phyloP scores from a whole-genome alignment of 805 yeast species.

The Saturnispora silvae region DNA sequence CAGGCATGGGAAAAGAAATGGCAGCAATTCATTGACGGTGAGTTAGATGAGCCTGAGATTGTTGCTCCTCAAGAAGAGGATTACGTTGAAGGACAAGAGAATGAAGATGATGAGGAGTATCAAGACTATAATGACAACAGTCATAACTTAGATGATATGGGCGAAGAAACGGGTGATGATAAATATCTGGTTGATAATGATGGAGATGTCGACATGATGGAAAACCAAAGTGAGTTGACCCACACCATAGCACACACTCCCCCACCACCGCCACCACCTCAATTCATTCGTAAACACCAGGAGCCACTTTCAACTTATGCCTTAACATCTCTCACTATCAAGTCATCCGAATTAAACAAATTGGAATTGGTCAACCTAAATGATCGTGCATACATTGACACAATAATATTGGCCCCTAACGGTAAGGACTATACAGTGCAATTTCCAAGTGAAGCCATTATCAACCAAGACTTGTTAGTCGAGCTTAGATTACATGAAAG shows the following conservation, averaged over 20 bases:
- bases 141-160: background rate
- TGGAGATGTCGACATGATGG: slow-evolving; percentile 2
- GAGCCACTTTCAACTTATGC: slow-evolving; percentile 20
- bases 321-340: slow-evolving; percentile 15
- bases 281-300: slow-evolving; percentile 16
- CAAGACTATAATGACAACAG: too few relatives aligned
- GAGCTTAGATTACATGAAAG: slow-evolving; percentile 33
- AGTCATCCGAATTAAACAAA: slow-evolving; percentile 1
- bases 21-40: slow-evolving; percentile 20
- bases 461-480: slow-evolving; percentile 34
- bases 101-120: background rate
- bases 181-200: slow-evolving; percentile 8
- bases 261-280: slow-evolving; percentile 9
- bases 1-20: slow-evolving; percentile 37
- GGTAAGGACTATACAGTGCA: slow-evolving; percentile 32
- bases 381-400: too few relatives aligned
- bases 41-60: background rate
- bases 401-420: slow-evolving; percentile 25
- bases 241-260: background rate
- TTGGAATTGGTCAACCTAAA: background rate
- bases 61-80: background rate
- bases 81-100: background rate
- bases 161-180: slow-evolving; percentile 4
- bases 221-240: slow-evolving; percentile 1
- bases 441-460: slow-evolving; percentile 34